phyloP scores from a whole-genome alignment of 495 filamentous ascomycete genomes.

The Penicillium cinerascens region DNA sequence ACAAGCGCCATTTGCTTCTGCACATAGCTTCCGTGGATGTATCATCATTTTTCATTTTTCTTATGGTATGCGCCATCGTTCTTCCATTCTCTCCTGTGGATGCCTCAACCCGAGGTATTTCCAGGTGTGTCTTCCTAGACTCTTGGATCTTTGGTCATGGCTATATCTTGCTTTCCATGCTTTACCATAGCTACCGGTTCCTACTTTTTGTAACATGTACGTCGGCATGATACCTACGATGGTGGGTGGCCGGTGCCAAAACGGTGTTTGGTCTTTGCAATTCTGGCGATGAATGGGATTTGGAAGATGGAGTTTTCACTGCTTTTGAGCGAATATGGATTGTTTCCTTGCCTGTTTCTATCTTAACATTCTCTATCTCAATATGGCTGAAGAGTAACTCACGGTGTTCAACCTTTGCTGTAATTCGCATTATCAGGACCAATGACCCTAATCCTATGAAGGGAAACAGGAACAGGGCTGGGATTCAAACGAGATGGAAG shows the following conservation, averaged over 20 bases:
- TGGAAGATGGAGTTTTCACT: constrained; percentile 3
- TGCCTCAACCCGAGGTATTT: background rate
- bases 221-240: constrained; percentile 28
- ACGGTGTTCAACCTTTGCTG: too few species aligned
- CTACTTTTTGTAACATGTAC: constrained; percentile 19
- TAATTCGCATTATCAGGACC: too few species aligned
- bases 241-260: constrained; percentile 23
- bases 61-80: constrained; percentile 10
- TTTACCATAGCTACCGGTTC: constrained; percentile 2
- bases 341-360: background rate
- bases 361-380: background rate
- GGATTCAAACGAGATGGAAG: constrained; percentile 5
- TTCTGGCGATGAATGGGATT: constrained; percentile 13
- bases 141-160: constrained; percentile 9
- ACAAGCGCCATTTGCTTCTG: constrained; percentile 24
- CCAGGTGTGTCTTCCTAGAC: constrained; percentile 23
- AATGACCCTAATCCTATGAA: constrained; percentile 5
- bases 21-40: constrained; percentile 39
- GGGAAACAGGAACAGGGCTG: constrained; percentile 16
- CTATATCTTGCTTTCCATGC: constrained; percentile 5
- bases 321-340: constrained; percentile 2
- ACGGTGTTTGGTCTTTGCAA: constrained; percentile 14
- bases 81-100: constrained; percentile 11
- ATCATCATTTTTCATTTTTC: constrained; percentile 30
- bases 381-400: too few species aligned